A percentile compares a stretch with the other conserved stretches of the same genome.
These are phyloP conservation scores for Crucihimalaya himalaica DNA, from an alignment of 345 rosid genomes.

Conservation along the genomic window DNA sequence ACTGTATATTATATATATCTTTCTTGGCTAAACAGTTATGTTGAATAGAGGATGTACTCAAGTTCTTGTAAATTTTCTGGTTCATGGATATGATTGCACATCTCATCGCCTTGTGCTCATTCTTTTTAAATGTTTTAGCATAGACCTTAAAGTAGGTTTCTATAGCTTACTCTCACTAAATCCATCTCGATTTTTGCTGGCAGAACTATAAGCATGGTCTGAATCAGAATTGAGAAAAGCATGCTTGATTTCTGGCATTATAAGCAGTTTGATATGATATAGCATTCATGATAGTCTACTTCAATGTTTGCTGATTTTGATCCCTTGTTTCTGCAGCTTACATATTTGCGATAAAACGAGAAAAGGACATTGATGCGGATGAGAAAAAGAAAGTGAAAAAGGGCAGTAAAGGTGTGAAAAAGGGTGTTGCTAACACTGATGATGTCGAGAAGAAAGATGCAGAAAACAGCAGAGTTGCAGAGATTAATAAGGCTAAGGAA, in stretches of 20 bases:
- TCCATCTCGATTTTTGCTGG: not conserved
- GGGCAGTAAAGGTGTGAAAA: slow-evolving; percentile 8
- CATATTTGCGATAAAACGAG: slow-evolving; percentile 57
- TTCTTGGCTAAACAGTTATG: not conserved
- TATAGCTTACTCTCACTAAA: not conserved
- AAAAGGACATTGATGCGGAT: slow-evolving; percentile 41
- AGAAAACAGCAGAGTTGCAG: slow-evolving; percentile 30
- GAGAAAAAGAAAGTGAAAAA: slow-evolving; percentile 28
- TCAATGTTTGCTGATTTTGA: slow-evolving; percentile 22
- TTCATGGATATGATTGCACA: slow-evolving; percentile 10
- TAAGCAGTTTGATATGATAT: slow-evolving; percentile 17
- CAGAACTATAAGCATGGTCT: not conserved
- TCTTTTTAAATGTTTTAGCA: not conserved
- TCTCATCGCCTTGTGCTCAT: not conserved
- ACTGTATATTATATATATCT: too few species aligned
- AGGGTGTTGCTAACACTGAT: slow-evolving; percentile 32
- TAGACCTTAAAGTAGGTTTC: not conserved
- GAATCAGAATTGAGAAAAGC: not conserved
- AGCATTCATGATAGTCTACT: not conserved
- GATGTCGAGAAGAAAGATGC: slow-evolving; percentile 37
- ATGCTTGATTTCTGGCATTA: not conserved
- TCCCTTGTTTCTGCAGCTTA: slow-evolving; percentile 52
- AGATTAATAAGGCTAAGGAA: slow-evolving; percentile 28
- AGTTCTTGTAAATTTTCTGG: not conserved
- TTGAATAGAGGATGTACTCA: not conserved